phyloP scores from a whole-genome alignment of 441 rosid genomes.

The Populus tomentosa region DNA sequence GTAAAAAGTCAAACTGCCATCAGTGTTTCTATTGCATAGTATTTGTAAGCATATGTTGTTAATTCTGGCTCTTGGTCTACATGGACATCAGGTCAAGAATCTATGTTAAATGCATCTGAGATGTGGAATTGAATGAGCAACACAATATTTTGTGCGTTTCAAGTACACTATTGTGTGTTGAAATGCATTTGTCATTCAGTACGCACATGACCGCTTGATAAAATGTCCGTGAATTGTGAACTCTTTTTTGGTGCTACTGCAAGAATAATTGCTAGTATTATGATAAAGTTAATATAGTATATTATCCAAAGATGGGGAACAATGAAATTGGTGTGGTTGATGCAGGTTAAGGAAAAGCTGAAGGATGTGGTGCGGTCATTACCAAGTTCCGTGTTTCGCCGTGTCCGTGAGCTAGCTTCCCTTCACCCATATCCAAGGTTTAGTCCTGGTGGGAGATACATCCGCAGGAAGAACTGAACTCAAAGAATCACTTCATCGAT shows the following conservation, averaged over 20 bases:
- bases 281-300: neutral
- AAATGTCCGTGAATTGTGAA: too few relatives aligned
- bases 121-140: neutral
- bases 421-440: constrained; percentile 66
- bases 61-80: neutral
- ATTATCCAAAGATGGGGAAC: neutral
- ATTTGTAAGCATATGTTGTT: neutral
- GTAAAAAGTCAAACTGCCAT: too few relatives aligned
- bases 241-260: neutral
- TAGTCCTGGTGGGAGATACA: constrained; percentile 33
- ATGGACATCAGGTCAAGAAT: neutral
- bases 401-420: constrained; percentile 61
- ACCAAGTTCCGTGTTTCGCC: constrained; percentile 53
- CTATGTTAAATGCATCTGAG: neutral
- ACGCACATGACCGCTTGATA: neutral
- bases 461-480: constrained; percentile 31
- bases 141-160: neutral
- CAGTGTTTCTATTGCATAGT: too few relatives aligned
- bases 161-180: neutral
- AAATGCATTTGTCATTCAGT: neutral
- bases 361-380: constrained; percentile 38
- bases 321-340: neutral
- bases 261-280: neutral
- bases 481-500: constrained; percentile 18
- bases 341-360: constrained; percentile 47